These are phyloP conservation scores for Puccinia polysora DNA, from an alignment of 1,284 basidiomycete species.

Conservation along the genomic window DNA sequence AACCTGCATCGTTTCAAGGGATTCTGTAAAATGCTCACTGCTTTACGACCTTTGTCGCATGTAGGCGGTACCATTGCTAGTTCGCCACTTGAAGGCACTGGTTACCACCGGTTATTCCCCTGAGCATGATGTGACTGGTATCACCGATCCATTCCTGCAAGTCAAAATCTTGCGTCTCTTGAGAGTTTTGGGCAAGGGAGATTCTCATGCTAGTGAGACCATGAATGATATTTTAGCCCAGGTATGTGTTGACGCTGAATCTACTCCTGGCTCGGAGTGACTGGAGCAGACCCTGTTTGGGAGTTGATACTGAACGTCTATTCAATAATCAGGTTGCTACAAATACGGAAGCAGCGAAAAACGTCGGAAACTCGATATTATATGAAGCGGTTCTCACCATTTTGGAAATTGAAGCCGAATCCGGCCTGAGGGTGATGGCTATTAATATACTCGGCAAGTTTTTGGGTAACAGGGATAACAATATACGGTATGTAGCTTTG, in stretches of 20 bases:
- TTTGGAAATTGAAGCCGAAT: constrained; percentile 97
- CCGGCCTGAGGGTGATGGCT: constrained; percentile 93
- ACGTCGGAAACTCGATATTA: constrained; percentile 95
- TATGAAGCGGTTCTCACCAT: constrained; percentile 97
- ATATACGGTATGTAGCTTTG: constrained; percentile 71
- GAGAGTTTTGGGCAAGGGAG: constrained; percentile 77
- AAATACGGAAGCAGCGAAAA: constrained; percentile 96
- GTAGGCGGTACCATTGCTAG: constrained; percentile 84
- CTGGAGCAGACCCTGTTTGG: neutral
- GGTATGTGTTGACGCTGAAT: constrained; percentile 57
- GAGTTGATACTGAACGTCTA: neutral
- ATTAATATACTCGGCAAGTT: constrained; percentile 99
- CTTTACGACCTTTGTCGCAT: constrained; percentile 15
- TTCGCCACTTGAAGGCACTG: constrained; percentile 89
- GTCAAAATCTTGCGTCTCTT: constrained; percentile 94
- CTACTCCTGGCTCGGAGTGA: neutral
- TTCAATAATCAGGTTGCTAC: constrained; percentile 98
- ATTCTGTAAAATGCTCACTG: neutral
- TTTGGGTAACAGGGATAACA: constrained; percentile 95
- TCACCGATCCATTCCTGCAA: constrained; percentile 97
- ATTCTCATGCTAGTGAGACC: constrained; percentile 79
- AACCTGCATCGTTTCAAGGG: constrained; percentile 45
- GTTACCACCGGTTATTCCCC: constrained; percentile 97
- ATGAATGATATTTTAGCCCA: constrained; percentile 99
- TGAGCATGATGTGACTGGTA: constrained; percentile 98